Percentiles rank a stretch among this genome's conserved stretches.
phyloP scores from a whole-genome alignment of 805 yeast genomes.

The Priceomyces fermenticarens region DNA sequence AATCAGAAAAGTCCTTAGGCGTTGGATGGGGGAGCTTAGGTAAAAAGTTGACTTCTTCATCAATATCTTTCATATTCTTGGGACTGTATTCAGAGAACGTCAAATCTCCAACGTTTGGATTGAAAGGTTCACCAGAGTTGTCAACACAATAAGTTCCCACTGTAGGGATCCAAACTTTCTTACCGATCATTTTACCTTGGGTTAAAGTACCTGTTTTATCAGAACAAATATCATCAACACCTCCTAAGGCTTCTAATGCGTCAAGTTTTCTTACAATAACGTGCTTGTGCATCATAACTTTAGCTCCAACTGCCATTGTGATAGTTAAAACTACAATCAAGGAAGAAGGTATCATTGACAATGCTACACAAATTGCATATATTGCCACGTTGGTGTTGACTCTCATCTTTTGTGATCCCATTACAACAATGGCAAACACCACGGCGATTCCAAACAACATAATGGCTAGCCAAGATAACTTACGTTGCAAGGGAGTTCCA shows the following conservation, averaged over 20 bases:
- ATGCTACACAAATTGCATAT: slow-evolving; percentile 39
- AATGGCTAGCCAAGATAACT: slow-evolving; percentile 48
- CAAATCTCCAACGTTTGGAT: slow-evolving; percentile 42
- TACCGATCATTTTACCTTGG: slow-evolving; percentile 37
- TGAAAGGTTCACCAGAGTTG: slow-evolving; percentile 32
- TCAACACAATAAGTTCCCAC: slow-evolving; percentile 31
- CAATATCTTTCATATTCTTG: slow-evolving; percentile 22
- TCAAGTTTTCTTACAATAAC: slow-evolving; percentile 38
- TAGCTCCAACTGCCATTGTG: slow-evolving; percentile 41
- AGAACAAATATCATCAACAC: slow-evolving; percentile 37
- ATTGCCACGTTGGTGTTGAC: slow-evolving; percentile 36
- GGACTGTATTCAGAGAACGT: slow-evolving; percentile 27
- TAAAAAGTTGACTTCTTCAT: slow-evolving; percentile 39
- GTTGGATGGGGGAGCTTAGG: slow-evolving; percentile 20
- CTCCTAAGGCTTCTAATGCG: slow-evolving; percentile 38
- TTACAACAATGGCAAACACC: slow-evolving; percentile 35
- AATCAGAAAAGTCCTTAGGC: slow-evolving; percentile 18
- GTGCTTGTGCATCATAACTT: slow-evolving; percentile 32
- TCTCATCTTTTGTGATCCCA: slow-evolving; percentile 32
- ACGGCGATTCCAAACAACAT: slow-evolving; percentile 47
- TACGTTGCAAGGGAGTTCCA: slow-evolving; percentile 46
- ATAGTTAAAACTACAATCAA: slow-evolving; percentile 38
- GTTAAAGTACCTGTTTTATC: slow-evolving; percentile 41
- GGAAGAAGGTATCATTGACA: slow-evolving; percentile 39
- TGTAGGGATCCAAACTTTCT: slow-evolving; percentile 33